Base-by-base conservation (phyloP, 148 eudicot genomes). In the Spergularia marina region DNA sequence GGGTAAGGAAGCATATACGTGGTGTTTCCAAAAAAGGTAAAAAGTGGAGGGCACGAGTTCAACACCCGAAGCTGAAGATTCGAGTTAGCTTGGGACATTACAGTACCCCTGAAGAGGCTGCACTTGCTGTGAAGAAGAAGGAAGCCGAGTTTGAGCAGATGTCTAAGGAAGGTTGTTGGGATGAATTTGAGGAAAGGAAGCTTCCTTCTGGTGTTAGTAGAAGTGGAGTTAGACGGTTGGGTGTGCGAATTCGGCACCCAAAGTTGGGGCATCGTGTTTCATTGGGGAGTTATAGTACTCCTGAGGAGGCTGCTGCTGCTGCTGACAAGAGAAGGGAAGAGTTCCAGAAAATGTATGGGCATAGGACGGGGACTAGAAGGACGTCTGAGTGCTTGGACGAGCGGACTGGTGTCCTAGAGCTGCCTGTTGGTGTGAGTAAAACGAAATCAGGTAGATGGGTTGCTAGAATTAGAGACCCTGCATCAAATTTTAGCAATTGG, bases 381-480 rank as follows among this genome's bases (percentile, higher is more conserved):
- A 61, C 18, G 25, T 34, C 47, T 0, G 51, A 65, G 16, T 67
- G 30, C 30, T 44, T 18, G 25, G 23, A 18, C 1, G 25, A 41
- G 4, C 53, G 39, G 44, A 39, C 68, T 36, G 53, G 54, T 67
- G 70, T 9, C 44, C 25, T 41, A 12, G 44, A n/a, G 44, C 51
- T 75, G 17, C 71, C 82, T 36, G 39, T 49, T 63, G 82, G 79
- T 58, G 68, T 79, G 63, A 56, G 49, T 21, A 60, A n/a, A 36
- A n/a, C 39, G 3, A 78, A 71, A 61, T 12, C 79, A 1, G 82
- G 82, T 20, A 75, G 54, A 30, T 79, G 67, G 76, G 70, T 40
- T 55, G 85, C 77, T 57, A 51, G 65, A 51, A 61, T 78, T 30
- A 40, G 34, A 52, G 17, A 65, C 40, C 76, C 76, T 3, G 51